phyloP scores from a whole-genome alignment of 1,139 yeast genomes.

The Yamadazyma siamensis region DNA sequence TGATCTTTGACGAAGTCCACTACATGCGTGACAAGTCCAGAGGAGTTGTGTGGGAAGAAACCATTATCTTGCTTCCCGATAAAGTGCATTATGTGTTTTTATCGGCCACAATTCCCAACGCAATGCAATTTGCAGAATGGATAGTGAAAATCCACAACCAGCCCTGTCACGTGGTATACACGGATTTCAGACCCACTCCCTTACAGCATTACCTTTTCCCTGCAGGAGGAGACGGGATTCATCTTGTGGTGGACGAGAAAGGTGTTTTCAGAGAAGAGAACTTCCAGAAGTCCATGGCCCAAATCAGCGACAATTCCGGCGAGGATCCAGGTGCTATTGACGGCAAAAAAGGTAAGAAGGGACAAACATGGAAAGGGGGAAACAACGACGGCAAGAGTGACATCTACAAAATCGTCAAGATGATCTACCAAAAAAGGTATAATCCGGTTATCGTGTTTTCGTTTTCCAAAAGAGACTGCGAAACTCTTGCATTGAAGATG shows the following conservation, averaged over 20 bases:
- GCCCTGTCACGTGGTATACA: conserved; percentile 97
- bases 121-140: conserved; percentile 99
- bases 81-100: conserved; percentile 84
- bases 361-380: conserved; percentile 88
- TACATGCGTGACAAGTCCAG: conserved; percentile 94
- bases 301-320: conserved; percentile 77
- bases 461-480: conserved; percentile 95
- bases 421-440: conserved; percentile 94
- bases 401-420: conserved; percentile 92
- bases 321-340: conserved; percentile 71
- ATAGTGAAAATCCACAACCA: conserved; percentile 90
- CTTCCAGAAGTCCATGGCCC: conserved; percentile 97
- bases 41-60: conserved; percentile 99
- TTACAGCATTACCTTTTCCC: conserved; percentile 96
- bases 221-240: conserved; percentile 96
- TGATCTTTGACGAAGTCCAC: conserved; percentile 93
- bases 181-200: conserved; percentile 98
- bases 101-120: conserved; percentile 97
- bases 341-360: conserved; percentile 64
- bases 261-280: conserved; percentile 95
- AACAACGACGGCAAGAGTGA: conserved; percentile 82
- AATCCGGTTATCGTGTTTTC: conserved; percentile 98
- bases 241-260: conserved; percentile 95
- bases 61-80: conserved; percentile 90
- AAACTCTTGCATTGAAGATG: conserved; percentile 89